Evolutionary conservation across 2,329 filamentous ascomycete species (phyloP), one percentile per base, ranked within the genome.

Genomic region (Periconia sp.): DNA sequence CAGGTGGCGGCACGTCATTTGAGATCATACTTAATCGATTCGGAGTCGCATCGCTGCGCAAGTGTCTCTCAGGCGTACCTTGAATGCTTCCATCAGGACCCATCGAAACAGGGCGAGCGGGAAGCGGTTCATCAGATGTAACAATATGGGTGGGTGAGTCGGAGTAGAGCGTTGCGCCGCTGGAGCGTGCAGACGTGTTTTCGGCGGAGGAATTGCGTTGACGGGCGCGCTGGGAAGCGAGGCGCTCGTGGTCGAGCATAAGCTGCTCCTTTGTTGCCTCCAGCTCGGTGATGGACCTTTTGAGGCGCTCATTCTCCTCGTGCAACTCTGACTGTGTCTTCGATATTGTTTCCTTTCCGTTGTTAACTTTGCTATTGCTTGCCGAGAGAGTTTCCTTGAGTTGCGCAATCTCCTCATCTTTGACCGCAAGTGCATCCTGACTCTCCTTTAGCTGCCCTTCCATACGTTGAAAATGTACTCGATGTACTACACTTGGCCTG

Each of bases 391-490:
- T 48, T 4, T 41, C 45, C 36, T 47, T 48, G 3, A 66, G 30
- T 2, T 41, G 33, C 17, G 49, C 35, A 10, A 67, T 48, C 29
- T 66, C 59, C 5, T 53, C 48, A 2, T 59, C 50, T 28, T 61
- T 66, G 16, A 19, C 43, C 6, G 31, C 42, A 2, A 66, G 48
- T 3, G 45, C 40, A 16, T 60, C 47, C 16, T 50, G 56, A 15
- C 49, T 48, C 26, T 67, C 64, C 18, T 57, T 59, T 3, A 68
- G 40, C 16, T 68, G 56, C 3, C 56, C 56, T 40, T 68, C 64
- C 61, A 68, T 56, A 7, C 62, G 52, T 36, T 65, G 63, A 22
- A 65, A 66, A 19, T 68, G 65, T 18, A 59, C 64, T 19, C 55
- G 58, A 35, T 69, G 64, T 4, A 67, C 61, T 1, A 66, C 32